Conservation (phyloP, 2,329 filamentous ascomycete species). For the Arthroderma sp. region DNA sequence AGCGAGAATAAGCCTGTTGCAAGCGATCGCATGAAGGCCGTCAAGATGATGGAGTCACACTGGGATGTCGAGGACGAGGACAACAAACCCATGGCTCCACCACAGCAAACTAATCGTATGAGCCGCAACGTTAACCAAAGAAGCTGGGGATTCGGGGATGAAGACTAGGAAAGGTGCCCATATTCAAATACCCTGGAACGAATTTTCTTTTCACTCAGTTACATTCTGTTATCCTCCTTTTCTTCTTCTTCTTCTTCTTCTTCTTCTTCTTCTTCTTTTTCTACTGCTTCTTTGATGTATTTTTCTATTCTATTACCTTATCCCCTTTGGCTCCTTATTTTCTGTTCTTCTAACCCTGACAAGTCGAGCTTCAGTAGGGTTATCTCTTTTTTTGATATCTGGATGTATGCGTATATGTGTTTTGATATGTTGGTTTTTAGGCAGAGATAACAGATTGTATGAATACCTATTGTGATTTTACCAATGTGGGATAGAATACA, state of each 20-base stretch:
- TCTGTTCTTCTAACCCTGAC: too few species aligned
- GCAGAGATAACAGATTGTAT: too few species aligned
- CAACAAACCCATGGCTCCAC: slow-evolving; percentile 17
- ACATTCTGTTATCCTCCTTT: neutral
- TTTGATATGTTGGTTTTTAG: too few species aligned
- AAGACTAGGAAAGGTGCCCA: slow-evolving; percentile 12
- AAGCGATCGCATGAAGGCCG: slow-evolving; percentile 49
- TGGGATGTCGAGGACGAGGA: slow-evolving; percentile 31
- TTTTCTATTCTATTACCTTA: neutral
- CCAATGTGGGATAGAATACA: too few species aligned
- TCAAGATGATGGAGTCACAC: slow-evolving; percentile 58
- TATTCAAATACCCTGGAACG: neutral
- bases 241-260: neutral
- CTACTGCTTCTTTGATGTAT: neutral
- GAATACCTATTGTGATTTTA: too few species aligned
- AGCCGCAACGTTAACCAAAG: slow-evolving; percentile 21
- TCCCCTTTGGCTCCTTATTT: neutral
- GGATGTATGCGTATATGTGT: too few species aligned
- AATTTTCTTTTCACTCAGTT: neutral
- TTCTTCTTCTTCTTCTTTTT: neutral
- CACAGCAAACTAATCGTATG: slow-evolving; percentile 14
- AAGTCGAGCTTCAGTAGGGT: too few species aligned
- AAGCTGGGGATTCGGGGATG: slow-evolving; percentile 32
- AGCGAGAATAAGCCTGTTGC: slow-evolving; percentile 2
- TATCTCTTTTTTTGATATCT: too few species aligned